Evolutionary conservation across 306 rosid species (phyloP), one percentile per base, ranked within the genome.

Genomic region (Benincasa hispida): DNA sequence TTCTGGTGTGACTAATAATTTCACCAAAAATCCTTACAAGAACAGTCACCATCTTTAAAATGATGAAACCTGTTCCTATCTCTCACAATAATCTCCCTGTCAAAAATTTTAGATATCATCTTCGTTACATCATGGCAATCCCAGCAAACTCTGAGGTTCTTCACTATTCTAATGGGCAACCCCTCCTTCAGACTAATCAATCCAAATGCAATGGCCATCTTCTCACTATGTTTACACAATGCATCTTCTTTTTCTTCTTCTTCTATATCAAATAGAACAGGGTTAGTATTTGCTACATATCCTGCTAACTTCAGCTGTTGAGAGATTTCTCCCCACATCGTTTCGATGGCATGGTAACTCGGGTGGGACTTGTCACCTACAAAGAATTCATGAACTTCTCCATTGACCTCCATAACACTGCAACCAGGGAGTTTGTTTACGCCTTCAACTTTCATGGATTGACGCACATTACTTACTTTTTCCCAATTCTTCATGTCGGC

Each of bases 341-440:
- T 76, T 78, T 87, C 81, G n/a, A 91, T 88, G 70, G 83, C 90
- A 3, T 69, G 27, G 37, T 84, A 84, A 45, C 86, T 80, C 8
- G 83, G 85, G 78, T 87, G 87, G 48, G 93, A 86, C 73, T 86
- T 81, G 78, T 88, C 87, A 78, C 91, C 90, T 22, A 74, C 85
- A 55, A 88, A 83, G 80, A 87, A 90, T 66, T 88, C 96, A 39
- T 90, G 87, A 78, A 88, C 87, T 80, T 87, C 88, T 28, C 92
- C 92, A 81, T 83, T 83, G 41, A 80, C 86, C 79, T 88, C 91
- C 37, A 90, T 81, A 58, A 88, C 91, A 77, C 84, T 88, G 55
- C 96, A 91, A 48, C 93, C 91, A 47, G 93, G 91, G 27, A 77
- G 84, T 85, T 90, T 91, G 62, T 68, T 84, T 55, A 87, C 84